Conservation (phyloP, 1,284 basidiomycete genomes). For the Erythrobasidium hasegawianum region DNA sequence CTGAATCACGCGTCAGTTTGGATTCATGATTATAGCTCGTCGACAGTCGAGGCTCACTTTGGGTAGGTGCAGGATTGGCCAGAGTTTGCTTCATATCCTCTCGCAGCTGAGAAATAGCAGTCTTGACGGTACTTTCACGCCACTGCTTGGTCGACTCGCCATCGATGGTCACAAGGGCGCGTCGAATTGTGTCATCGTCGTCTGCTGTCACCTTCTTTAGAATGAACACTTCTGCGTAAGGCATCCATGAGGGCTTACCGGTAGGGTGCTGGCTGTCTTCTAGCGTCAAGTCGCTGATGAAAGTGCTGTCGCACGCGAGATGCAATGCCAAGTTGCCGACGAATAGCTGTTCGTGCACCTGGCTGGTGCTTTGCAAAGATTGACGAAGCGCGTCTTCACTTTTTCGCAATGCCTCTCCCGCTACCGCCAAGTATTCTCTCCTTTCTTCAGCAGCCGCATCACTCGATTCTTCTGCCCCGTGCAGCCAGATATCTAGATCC, state of each 20-base stretch:
- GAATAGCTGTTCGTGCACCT: conserved; percentile 8
- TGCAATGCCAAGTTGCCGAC: conserved; percentile 19
- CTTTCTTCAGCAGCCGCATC: neutral
- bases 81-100: no score
- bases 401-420: neutral
- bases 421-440: conserved; percentile 1
- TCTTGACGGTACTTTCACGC: neutral
- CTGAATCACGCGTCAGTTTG: neutral
- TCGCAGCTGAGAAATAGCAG: neutral
- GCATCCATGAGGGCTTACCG: no score
- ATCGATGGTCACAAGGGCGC: neutral
- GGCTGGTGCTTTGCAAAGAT: neutral
- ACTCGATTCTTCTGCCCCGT: neutral
- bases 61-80: neutral
- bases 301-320: conserved; percentile 16
- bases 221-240: no score
- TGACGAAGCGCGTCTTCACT: conserved; percentile 2
- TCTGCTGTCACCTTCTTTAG: conserved; percentile 7
- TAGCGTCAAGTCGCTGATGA: conserved; percentile 16
- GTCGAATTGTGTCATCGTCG: neutral
- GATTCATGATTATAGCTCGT: neutral
- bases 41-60: neutral
- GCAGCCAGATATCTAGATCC: conserved; percentile 20
- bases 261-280: neutral
- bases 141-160: conserved; percentile 5